Conservation (phyloP, 352 stramenopile species). For the Globisporangium perplexum region DNA sequence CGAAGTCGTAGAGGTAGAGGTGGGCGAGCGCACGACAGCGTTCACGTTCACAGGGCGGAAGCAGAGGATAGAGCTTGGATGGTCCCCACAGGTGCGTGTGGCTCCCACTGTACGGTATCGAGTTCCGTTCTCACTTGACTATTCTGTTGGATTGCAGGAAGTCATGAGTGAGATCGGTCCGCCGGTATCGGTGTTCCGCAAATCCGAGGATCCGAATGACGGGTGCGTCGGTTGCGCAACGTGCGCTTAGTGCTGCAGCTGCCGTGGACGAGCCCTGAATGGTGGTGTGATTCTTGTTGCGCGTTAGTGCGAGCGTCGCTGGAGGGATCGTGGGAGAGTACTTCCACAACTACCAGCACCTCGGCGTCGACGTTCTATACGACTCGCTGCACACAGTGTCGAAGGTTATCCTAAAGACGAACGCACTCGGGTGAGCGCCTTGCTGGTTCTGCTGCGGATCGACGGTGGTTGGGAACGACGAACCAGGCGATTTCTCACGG, state of each 20-base stretch:
- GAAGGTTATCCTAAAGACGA: constrained; percentile 81
- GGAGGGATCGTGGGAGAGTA: constrained; percentile 62
- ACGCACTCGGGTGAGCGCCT: constrained; percentile 49
- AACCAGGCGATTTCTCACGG: neutral
- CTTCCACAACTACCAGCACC: constrained; percentile 84
- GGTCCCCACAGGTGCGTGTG: constrained; percentile 58
- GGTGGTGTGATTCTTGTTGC: neutral
- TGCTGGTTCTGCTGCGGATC: neutral
- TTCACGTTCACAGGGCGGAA: constrained; percentile 55
- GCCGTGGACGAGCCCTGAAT: neutral
- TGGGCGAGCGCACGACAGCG: constrained; percentile 32
- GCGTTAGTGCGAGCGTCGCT: constrained; percentile 34
- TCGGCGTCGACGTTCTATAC: constrained; percentile 78
- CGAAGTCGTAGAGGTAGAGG: constrained; percentile 55
- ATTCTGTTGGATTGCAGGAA: constrained; percentile 26
- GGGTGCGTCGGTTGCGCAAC: constrained; percentile 25
- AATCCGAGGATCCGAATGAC: constrained; percentile 65
- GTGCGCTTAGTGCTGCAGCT: too few relatives aligned
- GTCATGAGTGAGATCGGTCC: constrained; percentile 73
- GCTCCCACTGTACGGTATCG: neutral
- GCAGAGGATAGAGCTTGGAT: constrained; percentile 68
- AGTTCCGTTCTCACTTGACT: neutral
- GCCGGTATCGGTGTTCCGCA: constrained; percentile 73
- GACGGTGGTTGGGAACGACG: neutral
- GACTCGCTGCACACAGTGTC: constrained; percentile 57